A percentile compares a stretch with the other conserved stretches of the same genome.
phyloP scores from a whole-genome alignment of 2,329 filamentous ascomycete genomes.

The Nakataea oryzae region DNA sequence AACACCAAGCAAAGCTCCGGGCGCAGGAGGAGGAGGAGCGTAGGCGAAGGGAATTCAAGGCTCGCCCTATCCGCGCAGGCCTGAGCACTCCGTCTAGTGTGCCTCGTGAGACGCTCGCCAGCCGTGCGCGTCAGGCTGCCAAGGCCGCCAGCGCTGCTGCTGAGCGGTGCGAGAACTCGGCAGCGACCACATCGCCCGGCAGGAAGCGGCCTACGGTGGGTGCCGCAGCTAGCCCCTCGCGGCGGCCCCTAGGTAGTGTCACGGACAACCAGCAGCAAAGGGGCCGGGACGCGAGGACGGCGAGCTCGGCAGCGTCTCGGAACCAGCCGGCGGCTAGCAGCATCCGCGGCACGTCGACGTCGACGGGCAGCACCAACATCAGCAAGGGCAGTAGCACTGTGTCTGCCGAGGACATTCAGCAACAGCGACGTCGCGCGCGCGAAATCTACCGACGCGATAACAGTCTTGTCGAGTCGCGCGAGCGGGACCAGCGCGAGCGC shows the following conservation, averaged over 20 bases:
- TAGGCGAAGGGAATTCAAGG: conserved; percentile 53
- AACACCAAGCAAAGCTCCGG: conserved; percentile 42
- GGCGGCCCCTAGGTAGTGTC: background rate
- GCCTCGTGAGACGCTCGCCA: conserved; percentile 47
- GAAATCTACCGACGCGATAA: conserved; percentile 45
- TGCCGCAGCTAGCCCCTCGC: background rate
- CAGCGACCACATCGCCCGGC: conserved; percentile 15
- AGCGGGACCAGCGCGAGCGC: conserved; percentile 42
- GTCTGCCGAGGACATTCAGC: conserved; percentile 37
- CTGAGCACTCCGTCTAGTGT: conserved; percentile 24
- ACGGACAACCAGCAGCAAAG: conserved; percentile 10
- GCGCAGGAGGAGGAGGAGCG: conserved; percentile 50
- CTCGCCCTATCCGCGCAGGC: conserved; percentile 40
- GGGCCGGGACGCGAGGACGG: conserved; percentile 17
- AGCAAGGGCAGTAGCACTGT: conserved; percentile 33
- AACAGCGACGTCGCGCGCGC: conserved; percentile 41
- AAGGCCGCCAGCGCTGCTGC: conserved; percentile 5
- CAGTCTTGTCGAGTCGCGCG: conserved; percentile 31
- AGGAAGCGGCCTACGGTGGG: conserved; percentile 18
- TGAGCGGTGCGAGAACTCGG: background rate
- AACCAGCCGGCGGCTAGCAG: conserved; percentile 6
- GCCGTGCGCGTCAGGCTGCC: conserved; percentile 42
- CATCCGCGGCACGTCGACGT: conserved; percentile 32
- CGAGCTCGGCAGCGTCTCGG: conserved; percentile 17
- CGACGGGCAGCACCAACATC: conserved; percentile 27